A percentile compares a stretch with the other conserved stretches of the same genome.
Conservation (phyloP, 2,329 filamentous ascomycete species). For the Fusarium anthophilum region DNA sequence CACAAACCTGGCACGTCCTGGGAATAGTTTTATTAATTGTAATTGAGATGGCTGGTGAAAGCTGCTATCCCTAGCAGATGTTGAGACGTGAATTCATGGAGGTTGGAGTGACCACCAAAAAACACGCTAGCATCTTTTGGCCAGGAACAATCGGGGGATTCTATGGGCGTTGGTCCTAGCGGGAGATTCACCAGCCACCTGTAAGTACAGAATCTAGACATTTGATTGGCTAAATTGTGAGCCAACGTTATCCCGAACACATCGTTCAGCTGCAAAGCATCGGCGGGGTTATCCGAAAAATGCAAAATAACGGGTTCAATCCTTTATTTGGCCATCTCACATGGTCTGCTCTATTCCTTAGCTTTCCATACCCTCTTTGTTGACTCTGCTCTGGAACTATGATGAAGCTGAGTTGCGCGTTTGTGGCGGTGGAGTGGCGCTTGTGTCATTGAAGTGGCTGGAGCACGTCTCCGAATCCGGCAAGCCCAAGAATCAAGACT, state of each 20-base stretch:
- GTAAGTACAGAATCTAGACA: neutral
- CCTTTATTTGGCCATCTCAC: neutral
- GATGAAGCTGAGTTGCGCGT: conserved; percentile 23
- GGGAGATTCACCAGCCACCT: conserved; percentile 31
- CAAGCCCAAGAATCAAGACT: conserved; percentile 1
- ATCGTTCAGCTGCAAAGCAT: conserved; percentile 5
- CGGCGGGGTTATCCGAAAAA: neutral
- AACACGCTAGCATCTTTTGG: conserved; percentile 23
- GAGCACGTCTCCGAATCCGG: conserved; percentile 20
- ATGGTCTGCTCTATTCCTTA: neutral
- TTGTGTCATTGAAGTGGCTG: conserved; percentile 21
- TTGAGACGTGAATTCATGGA: conserved; percentile 33
- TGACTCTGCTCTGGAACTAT: neutral
- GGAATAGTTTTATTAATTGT: conserved; percentile 37
- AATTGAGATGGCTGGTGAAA: conserved; percentile 44
- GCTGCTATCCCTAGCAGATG: conserved; percentile 6
- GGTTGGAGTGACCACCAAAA: conserved; percentile 36
- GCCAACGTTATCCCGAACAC: neutral
- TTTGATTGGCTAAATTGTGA: conserved; percentile 18
- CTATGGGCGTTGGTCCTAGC: conserved; percentile 11
- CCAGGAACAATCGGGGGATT: conserved; percentile 28
- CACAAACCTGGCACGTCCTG: conserved; percentile 15
- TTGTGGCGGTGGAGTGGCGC: conserved; percentile 35
- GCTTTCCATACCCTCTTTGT: neutral
- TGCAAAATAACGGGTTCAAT: neutral